Evolutionary conservation across 2,329 filamentous ascomycete species (phyloP), one percentile per base, ranked within the genome.

Genomic region (Colletotrichum australisinense): DNA sequence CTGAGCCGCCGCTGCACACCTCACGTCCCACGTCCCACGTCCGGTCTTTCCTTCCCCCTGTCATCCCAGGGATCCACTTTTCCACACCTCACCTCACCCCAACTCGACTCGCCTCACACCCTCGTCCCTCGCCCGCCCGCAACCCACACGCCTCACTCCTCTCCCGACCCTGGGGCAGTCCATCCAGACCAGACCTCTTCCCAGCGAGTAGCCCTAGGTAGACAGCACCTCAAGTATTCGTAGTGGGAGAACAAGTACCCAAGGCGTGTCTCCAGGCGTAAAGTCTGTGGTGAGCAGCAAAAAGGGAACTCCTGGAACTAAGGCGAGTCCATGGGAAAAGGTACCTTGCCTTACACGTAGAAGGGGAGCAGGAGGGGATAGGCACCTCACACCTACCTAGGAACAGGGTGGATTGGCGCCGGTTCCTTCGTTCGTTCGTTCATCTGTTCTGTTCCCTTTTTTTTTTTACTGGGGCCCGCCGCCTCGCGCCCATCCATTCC

Each of bases 401-500:
- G 38, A 42, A 65, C 60, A 62, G 67, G 42, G 71, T 73, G 67
- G 71, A 69, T 28, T 70, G 67, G 32, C 71, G 52, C 67, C 67
- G 67, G 67, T 73, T 73, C 70, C 14, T 69, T 69, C 70, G 59
- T 66, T 63, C 60, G 60, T 32, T 66, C 53, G 67, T 70, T 70
- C 63, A 46, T 71, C 59, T 35, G 62, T 70, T 70, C 67, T 72
- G 67, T 72, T 72, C 60, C 38, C 38, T 59, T 74, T 64, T 65
- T 65, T 46, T 30, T 49, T 19, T 35, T 28, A 30, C 16, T 32
- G 49, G 63, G 63, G 60, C 52, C 63, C 63, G 38, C 72, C 52
- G 63, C 68, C 57, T 74, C 68, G 67, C 72, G 72, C 76, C 76
- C 71, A 65, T 75, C 75, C 69, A 65, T 82, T 71, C 72, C 74